Conservation (phyloP, 345 rosid genomes). For the Lepidium aucheri region DNA sequence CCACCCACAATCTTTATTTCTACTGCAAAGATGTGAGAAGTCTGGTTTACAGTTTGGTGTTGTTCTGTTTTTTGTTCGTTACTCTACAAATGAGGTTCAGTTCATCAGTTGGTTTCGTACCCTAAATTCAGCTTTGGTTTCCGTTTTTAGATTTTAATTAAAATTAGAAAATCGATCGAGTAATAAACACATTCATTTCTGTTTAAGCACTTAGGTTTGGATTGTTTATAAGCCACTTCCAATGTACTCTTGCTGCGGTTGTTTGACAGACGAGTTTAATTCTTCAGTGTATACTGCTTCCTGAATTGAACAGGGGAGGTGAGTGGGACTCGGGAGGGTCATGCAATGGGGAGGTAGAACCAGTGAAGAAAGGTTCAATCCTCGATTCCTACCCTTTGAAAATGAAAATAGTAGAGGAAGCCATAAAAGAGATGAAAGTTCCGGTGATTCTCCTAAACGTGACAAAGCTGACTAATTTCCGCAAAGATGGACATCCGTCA, state of each 20-base stretch:
- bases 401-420: conserved; percentile 89
- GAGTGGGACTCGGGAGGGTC: conserved; percentile 97
- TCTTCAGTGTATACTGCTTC: not conserved
- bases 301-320: conserved; percentile 58
- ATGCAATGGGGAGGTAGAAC: conserved; percentile 70
- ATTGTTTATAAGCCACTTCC: not conserved
- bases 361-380: conserved; percentile 50
- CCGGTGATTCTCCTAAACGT: conserved; percentile 67
- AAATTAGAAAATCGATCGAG: not conserved
- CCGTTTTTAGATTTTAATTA: not conserved
- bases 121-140: not conserved
- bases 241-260: not conserved
- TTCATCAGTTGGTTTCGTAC: not conserved
- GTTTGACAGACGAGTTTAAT: not conserved
- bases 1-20: not conserved
- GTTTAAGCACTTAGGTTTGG: not conserved
- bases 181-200: not conserved
- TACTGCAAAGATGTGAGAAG: not conserved
- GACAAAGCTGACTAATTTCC: conserved; percentile 76
- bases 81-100: not conserved
- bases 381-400: conserved; percentile 62
- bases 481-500: conserved; percentile 93
- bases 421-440: conserved; percentile 43
- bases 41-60: not conserved
- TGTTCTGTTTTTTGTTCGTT: not conserved